phyloP scores from a whole-genome alignment of 306 rosid genomes.

The Prunus armeniaca region DNA sequence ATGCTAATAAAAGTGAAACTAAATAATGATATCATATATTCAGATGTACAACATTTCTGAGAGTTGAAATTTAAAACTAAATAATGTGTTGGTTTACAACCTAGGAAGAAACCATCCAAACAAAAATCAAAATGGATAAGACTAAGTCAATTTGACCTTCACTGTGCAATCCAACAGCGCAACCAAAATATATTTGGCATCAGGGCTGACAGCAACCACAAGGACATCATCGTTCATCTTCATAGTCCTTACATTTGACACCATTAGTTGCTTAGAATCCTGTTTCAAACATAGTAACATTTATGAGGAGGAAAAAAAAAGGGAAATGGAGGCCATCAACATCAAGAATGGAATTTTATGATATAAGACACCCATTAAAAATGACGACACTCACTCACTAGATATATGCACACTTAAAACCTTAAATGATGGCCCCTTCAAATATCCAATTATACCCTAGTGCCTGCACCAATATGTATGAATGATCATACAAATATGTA shows the following conservation, averaged over 20 bases:
- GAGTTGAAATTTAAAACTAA: background rate
- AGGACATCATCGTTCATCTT: slow-evolving; percentile 88
- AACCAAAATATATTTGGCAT: slow-evolving; percentile 78
- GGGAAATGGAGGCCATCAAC: background rate
- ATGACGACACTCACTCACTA: background rate
- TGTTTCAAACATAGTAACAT: slow-evolving; percentile 31
- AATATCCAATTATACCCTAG: background rate
- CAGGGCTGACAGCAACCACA: slow-evolving; percentile 82
- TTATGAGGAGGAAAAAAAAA: background rate
- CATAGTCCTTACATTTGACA: slow-evolving; percentile 69
- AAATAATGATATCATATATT: background rate
- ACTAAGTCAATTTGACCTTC: slow-evolving; percentile 52
- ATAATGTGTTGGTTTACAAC: background rate
- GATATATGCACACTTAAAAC: background rate
- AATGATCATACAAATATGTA: background rate
- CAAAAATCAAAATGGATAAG: slow-evolving; percentile 7
- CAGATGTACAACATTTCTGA: background rate
- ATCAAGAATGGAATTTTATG: background rate
- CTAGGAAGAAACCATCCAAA: background rate
- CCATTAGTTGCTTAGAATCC: slow-evolving; percentile 57
- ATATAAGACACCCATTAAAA: background rate
- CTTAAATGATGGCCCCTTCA: background rate
- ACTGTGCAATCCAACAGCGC: slow-evolving; percentile 83
- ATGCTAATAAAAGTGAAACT: background rate
- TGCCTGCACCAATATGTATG: background rate